These are phyloP conservation scores for Colletotrichum abscissum DNA, from an alignment of 2,329 filamentous ascomycete genomes.

Conservation along the genomic window DNA sequence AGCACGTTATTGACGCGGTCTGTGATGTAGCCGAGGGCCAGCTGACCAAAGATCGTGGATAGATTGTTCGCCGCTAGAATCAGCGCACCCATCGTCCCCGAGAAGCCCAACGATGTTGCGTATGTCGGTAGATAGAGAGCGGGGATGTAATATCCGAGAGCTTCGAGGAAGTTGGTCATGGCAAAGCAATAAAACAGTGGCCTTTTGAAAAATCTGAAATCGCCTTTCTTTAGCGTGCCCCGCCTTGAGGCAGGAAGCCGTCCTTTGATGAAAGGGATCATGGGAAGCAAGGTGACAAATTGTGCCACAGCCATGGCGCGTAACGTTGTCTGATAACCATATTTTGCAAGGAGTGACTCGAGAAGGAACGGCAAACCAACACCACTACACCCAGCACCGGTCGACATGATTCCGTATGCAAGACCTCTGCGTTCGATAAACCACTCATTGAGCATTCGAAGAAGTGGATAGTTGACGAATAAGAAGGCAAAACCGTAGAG, in stretches of 20 bases:
- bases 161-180: conserved; percentile 62
- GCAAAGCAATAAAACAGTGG: conserved; percentile 50
- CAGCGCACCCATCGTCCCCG: conserved; percentile 55
- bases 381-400: conserved; percentile 59
- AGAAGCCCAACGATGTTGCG: conserved; percentile 51
- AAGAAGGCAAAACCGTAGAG: conserved; percentile 48
- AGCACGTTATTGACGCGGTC: conserved; percentile 58
- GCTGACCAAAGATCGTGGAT: conserved; percentile 57
- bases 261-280: conserved; percentile 53
- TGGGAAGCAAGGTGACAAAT: conserved; percentile 51
- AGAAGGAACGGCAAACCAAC: conserved; percentile 59
- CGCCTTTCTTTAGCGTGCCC: conserved; percentile 38
- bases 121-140: conserved; percentile 64
- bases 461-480: conserved; percentile 51
- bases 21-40: conserved; percentile 57
- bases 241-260: conserved; percentile 51
- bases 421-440: conserved; percentile 57
- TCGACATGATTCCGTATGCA: conserved; percentile 62
- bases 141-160: conserved; percentile 66
- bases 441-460: conserved; percentile 57
- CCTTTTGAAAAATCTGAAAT: conserved; percentile 38
- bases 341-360: conserved; percentile 51
- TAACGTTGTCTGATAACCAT: conserved; percentile 54
- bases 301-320: conserved; percentile 51
- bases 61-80: conserved; percentile 60